These are phyloP conservation scores for Astrephomene gubernaculifera DNA, from an alignment of 139 green algal species.

Conservation along the genomic window DNA sequence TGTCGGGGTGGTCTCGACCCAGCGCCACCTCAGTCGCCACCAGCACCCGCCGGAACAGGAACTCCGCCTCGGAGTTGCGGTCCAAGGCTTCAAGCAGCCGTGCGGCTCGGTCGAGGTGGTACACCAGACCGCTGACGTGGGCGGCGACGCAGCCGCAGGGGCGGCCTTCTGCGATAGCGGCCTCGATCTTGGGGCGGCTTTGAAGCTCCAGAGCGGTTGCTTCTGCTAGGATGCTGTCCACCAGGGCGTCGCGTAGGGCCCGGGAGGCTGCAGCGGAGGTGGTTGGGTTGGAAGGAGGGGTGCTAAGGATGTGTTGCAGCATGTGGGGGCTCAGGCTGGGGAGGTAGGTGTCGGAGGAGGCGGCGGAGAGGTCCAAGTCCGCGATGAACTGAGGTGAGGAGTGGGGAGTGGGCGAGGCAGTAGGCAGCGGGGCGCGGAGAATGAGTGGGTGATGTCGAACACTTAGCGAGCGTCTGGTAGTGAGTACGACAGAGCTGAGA, in stretches of 20 bases:
- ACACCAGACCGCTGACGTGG: background rate
- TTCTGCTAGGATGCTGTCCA: background rate
- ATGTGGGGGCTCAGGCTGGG: no score
- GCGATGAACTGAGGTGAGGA: background rate
- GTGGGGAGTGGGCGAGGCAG: background rate
- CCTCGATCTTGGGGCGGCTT: background rate
- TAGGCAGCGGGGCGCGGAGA: background rate
- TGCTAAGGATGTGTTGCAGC: background rate
- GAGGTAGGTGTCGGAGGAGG: background rate
- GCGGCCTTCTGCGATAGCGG: background rate
- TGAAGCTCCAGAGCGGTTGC: background rate
- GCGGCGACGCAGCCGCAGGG: background rate
- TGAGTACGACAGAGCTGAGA: no score
- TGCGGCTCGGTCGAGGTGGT: background rate
- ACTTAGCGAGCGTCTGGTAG: no score
- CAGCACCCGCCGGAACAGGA: slow-evolving; percentile 34
- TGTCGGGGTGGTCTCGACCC: slow-evolving; percentile 9
- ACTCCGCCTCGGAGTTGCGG: slow-evolving; percentile 22
- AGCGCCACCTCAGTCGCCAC: slow-evolving; percentile 23
- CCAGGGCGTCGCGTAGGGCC: slow-evolving; percentile 3
- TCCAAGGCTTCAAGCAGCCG: slow-evolving; percentile 20
- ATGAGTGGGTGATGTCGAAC: no score
- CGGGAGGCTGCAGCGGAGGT: background rate
- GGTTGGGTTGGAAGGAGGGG: no score
- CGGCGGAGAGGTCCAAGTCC: background rate